These are phyloP conservation scores for Pyrenochaeta sp. DNA, from an alignment of 2,329 filamentous ascomycete species.

Conservation along the genomic window DNA sequence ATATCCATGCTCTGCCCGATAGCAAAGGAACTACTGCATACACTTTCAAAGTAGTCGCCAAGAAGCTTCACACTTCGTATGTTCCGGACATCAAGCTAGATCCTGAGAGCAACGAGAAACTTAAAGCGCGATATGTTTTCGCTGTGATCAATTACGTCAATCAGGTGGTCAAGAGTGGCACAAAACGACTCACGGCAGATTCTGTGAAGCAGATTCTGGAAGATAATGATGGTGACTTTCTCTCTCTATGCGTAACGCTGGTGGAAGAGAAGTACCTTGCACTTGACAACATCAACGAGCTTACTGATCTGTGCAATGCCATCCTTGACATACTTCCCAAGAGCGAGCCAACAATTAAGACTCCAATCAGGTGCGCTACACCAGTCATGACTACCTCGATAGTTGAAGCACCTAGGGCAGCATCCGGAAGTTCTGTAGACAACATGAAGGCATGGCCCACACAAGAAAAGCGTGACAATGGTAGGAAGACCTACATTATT, in stretches of 20 bases:
- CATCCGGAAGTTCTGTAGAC: constrained; percentile 12
- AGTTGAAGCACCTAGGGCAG: not conserved
- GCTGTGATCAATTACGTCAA: constrained; percentile 33
- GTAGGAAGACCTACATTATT: constrained; percentile 12
- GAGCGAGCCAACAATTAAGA: constrained; percentile 4
- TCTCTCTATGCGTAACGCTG: constrained; percentile 31
- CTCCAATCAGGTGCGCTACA: not conserved
- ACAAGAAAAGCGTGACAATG: constrained; percentile 39
- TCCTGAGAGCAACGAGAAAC: constrained; percentile 13
- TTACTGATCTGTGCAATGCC: constrained; percentile 32
- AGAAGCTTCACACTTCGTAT: constrained; percentile 26
- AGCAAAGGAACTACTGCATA: constrained; percentile 2
- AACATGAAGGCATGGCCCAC: constrained; percentile 35
- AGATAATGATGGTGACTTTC: constrained; percentile 29
- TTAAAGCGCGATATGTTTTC: constrained; percentile 27
- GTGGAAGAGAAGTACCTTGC: constrained; percentile 26
- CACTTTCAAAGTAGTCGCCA: constrained; percentile 23
- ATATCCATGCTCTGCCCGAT: constrained; percentile 21
- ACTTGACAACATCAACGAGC: constrained; percentile 29
- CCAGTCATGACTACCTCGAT: not conserved
- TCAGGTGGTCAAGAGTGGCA: constrained; percentile 15
- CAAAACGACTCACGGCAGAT: constrained; percentile 11
- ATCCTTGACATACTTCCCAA: constrained; percentile 27
- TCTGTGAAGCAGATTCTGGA: constrained; percentile 23
- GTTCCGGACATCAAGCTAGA: constrained; percentile 3